These are phyloP conservation scores for Syzygium syzygioides DNA, from an alignment of 441 rosid species.

Conservation along the genomic window DNA sequence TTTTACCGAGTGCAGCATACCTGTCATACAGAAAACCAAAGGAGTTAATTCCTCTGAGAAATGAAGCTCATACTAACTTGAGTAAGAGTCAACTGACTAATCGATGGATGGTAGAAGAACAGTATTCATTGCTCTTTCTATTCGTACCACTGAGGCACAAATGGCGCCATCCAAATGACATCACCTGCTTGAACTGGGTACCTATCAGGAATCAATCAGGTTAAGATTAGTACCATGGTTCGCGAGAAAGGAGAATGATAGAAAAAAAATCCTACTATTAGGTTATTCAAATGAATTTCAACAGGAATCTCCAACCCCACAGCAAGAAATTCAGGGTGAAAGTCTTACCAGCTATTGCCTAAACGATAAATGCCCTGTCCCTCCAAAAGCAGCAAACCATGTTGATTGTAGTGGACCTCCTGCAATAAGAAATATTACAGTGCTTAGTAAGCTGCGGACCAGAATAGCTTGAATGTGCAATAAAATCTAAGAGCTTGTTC, in stretches of 20 bases:
- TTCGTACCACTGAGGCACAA: slow-evolving; percentile 82
- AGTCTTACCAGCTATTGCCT: slow-evolving; percentile 74
- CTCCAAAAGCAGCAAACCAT: slow-evolving; percentile 84
- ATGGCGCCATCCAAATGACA: slow-evolving; percentile 97
- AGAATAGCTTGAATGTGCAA: neutral
- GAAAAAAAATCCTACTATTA: neutral
- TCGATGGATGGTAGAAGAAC: neutral
- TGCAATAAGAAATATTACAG: slow-evolving; percentile 19
- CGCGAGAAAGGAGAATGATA: neutral
- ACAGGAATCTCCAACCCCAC: neutral
- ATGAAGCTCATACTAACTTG: neutral
- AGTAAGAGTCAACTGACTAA: neutral
- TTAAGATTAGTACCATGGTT: neutral
- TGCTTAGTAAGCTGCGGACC: neutral
- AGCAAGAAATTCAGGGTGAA: slow-evolving; percentile 2
- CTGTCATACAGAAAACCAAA: slow-evolving; percentile 25
- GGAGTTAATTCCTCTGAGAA: neutral
- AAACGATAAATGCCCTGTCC: slow-evolving; percentile 87
- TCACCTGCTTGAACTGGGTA: slow-evolving; percentile 95
- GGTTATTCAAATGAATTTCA: neutral
- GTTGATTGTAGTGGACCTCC: slow-evolving; percentile 97
- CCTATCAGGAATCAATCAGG: slow-evolving; percentile 33
- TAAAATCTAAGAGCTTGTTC: neutral
- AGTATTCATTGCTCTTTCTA: slow-evolving; percentile 12
- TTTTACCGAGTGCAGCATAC: slow-evolving; percentile 87